Evolutionary conservation across 2,329 filamentous ascomycete genomes (phyloP).

Genomic region (Sarocladiaceae sp.): DNA sequence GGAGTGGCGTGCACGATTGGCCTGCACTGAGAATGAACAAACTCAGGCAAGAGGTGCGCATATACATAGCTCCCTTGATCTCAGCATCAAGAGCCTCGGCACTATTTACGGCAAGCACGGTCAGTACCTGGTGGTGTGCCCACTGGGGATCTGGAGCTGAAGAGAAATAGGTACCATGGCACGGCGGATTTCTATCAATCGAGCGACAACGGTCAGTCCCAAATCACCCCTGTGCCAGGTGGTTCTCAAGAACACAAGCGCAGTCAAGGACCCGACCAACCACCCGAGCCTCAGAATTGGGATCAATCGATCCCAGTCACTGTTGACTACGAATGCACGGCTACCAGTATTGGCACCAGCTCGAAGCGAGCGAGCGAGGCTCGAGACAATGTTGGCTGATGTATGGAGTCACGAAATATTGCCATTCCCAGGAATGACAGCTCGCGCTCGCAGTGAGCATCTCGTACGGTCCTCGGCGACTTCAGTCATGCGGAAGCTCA

Average conservation of each 20-base stretch:
- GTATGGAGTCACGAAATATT: constrained; percentile 79
- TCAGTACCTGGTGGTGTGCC: constrained; percentile 20
- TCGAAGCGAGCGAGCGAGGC: constrained; percentile 66
- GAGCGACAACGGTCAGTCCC: constrained; percentile 66
- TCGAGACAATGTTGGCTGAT: constrained; percentile 69
- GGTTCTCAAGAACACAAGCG: constrained; percentile 79
- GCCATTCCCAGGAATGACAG: constrained; percentile 76
- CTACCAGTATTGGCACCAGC: constrained; percentile 68
- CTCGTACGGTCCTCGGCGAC: constrained; percentile 73
- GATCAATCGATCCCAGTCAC: constrained; percentile 73
- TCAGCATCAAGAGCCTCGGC: constrained; percentile 69
- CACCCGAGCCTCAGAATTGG: constrained; percentile 36
- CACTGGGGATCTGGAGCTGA: background rate
- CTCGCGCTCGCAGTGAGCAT: constrained; percentile 58
- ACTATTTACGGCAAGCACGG: constrained; percentile 69
- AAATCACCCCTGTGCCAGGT: constrained; percentile 67
- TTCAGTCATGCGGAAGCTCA: constrained; percentile 82
- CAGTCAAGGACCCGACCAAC: constrained; percentile 48
- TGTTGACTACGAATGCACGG: constrained; percentile 60
- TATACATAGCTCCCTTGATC: constrained; percentile 56
- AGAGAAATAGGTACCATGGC: constrained; percentile 47
- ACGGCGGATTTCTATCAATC: constrained; percentile 69
- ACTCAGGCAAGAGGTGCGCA: constrained; percentile 38
- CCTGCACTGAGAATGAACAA: constrained; percentile 41
- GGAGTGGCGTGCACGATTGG: constrained; percentile 70